These are phyloP conservation scores for Isatis lusitanica DNA, from an alignment of 441 rosid genomes.

Conservation along the genomic window DNA sequence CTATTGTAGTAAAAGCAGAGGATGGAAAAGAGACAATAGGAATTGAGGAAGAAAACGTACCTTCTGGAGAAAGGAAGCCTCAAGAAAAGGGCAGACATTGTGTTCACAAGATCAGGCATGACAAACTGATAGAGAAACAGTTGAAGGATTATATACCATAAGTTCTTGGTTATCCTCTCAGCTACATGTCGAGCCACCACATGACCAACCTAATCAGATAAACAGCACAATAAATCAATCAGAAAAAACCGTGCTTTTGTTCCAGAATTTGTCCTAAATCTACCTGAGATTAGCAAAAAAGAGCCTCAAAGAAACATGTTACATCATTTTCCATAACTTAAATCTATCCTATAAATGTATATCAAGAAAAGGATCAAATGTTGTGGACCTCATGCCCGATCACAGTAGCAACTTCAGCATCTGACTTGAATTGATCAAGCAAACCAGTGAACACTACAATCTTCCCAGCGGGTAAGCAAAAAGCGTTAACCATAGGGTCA, in stretches of 20 bases:
- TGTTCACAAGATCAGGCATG: conserved; percentile 74
- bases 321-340: not conserved
- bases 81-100: conserved; percentile 71
- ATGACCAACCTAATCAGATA: conserved; percentile 70
- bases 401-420: conserved; percentile 91
- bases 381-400: conserved; percentile 77
- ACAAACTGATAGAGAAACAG: conserved; percentile 70
- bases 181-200: conserved; percentile 90
- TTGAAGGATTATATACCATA: conserved; percentile 79
- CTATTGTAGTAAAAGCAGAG: not conserved
- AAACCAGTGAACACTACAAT: conserved; percentile 88
- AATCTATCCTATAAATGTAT: not conserved
- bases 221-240: conserved; percentile 17
- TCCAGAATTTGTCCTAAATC: not conserved
- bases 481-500: conserved; percentile 71
- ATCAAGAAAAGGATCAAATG: not conserved
- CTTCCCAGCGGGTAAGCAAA: conserved; percentile 88
- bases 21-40: not conserved
- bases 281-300: not conserved
- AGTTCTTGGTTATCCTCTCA: conserved; percentile 68
- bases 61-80: conserved; percentile 90
- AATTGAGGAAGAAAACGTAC: conserved; percentile 41
- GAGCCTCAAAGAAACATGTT: not conserved
- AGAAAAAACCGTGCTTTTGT: not conserved
- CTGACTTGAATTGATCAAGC: conserved; percentile 68